Conservation (phyloP, 352 stramenopile genomes). For the Aphanomyces euteiches region DNA sequence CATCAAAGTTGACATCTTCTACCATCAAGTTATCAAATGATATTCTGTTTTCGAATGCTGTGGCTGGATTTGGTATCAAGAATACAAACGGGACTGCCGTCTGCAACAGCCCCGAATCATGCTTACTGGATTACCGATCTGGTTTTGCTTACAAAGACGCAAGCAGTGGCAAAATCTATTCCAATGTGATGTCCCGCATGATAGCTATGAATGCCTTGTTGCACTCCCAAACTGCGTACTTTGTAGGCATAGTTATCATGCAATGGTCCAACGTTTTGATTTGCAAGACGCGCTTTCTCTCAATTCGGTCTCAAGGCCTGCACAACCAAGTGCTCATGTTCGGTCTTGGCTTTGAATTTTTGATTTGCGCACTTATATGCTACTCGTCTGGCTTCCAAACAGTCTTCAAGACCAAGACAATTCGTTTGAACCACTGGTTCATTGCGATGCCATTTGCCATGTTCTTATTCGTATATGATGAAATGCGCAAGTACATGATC, state of each 20-base stretch:
- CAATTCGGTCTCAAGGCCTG: conserved; percentile 82
- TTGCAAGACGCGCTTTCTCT: conserved; percentile 84
- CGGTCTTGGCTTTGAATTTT: conserved; percentile 80
- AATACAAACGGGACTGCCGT: conserved; percentile 33
- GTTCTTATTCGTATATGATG: conserved; percentile 81
- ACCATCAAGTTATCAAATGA: conserved; percentile 14
- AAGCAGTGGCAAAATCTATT: conserved; percentile 27
- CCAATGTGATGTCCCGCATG: conserved; percentile 79
- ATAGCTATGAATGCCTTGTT: conserved; percentile 62
- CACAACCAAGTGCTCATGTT: conserved; percentile 86
- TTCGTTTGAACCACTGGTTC: conserved; percentile 82
- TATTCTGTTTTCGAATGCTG: conserved; percentile 16
- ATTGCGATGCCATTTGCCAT: conserved; percentile 77
- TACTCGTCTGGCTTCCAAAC: conserved; percentile 68
- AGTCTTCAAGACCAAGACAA: conserved; percentile 67
- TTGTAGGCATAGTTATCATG: conserved; percentile 69
- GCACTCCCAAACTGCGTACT: conserved; percentile 77
- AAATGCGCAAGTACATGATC: conserved; percentile 83
- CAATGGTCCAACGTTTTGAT: conserved; percentile 85
- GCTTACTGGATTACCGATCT: conserved; percentile 42
- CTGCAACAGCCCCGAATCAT: conserved; percentile 40
- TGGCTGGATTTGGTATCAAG: conserved; percentile 17
- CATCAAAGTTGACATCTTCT: conserved; percentile 21
- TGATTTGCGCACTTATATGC: conserved; percentile 65
- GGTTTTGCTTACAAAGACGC: conserved; percentile 41